Conservation (phyloP, 2,329 filamentous ascomycete genomes). For the Epichloe festucae region DNA sequence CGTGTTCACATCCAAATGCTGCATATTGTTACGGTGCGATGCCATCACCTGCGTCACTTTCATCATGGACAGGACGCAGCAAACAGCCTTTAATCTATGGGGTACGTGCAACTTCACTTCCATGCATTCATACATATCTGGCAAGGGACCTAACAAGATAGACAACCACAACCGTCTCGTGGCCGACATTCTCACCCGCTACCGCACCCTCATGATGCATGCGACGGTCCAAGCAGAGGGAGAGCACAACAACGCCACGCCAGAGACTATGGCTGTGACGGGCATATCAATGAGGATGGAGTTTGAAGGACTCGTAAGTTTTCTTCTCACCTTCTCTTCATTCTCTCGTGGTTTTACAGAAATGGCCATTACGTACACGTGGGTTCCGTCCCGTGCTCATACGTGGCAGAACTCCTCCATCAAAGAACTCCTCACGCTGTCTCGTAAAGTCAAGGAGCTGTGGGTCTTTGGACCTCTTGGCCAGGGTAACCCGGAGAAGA, state of each 20-base stretch:
- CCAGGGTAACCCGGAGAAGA: constrained; percentile 21
- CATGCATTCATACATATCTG: no score
- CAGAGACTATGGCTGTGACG: constrained; percentile 28
- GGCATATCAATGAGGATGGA: constrained; percentile 32
- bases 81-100: constrained; percentile 22
- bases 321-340: not conserved
- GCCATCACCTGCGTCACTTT: not conserved
- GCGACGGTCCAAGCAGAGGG: constrained; percentile 29
- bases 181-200: constrained; percentile 30
- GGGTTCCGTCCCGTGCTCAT: no score
- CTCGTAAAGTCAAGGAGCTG: constrained; percentile 31
- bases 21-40: not conserved
- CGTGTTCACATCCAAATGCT: not conserved
- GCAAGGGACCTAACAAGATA: no score
- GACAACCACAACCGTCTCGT: constrained; percentile 33
- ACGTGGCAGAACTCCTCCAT: constrained; percentile 25
- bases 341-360: not conserved
- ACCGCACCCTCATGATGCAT: constrained; percentile 30
- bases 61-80: constrained; percentile 22
- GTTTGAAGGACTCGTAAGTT: constrained; percentile 28
- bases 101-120: constrained; percentile 13
- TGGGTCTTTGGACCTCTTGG: constrained; percentile 32
- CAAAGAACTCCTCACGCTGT: constrained; percentile 31
- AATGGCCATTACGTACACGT: no score
- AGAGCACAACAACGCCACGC: constrained; percentile 25